Conservation (phyloP, 257 asterid genomes). For the Ajuga chamaepitys region DNA sequence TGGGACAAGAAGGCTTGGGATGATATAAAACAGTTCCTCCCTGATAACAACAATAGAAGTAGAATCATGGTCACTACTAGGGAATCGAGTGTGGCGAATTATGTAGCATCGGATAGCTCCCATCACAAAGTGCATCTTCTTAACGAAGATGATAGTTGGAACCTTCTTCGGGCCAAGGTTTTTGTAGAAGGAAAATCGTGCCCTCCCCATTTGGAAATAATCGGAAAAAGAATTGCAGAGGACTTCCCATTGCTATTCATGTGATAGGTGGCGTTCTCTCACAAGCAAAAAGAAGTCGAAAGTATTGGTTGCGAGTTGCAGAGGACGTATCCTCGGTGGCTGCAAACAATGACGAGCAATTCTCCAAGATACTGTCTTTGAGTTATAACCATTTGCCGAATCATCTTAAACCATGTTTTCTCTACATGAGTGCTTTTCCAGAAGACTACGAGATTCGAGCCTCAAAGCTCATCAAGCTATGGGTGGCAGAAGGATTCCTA, state of each 20-base stretch:
- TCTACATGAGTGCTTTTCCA: too few relatives aligned
- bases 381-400: too few relatives aligned
- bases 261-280: background rate
- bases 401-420: too few relatives aligned
- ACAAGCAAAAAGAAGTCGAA: background rate
- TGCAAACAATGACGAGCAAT: background rate
- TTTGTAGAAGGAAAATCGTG: constrained; percentile 4
- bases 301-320: background rate
- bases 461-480: too few relatives aligned
- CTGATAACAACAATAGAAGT: constrained; percentile 19
- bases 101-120: background rate
- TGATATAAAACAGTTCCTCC: background rate
- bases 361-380: too few relatives aligned
- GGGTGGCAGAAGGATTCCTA: too few relatives aligned
- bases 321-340: background rate
- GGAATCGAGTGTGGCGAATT: background rate
- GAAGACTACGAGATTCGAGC: too few relatives aligned
- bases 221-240: constrained; percentile 11
- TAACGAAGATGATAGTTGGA: constrained; percentile 6
- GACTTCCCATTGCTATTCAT: constrained; percentile 15
- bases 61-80: constrained; percentile 20
- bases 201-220: constrained; percentile 1
- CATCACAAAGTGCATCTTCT: background rate
- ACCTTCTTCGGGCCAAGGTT: constrained; percentile 13
- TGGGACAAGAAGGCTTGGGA: constrained; percentile 6